A percentile compares a stretch with the other conserved stretches of the same genome.
phyloP scores from a whole-genome alignment of 208 protist genomes.

The Acanthamoeba culbertsoni region DNA sequence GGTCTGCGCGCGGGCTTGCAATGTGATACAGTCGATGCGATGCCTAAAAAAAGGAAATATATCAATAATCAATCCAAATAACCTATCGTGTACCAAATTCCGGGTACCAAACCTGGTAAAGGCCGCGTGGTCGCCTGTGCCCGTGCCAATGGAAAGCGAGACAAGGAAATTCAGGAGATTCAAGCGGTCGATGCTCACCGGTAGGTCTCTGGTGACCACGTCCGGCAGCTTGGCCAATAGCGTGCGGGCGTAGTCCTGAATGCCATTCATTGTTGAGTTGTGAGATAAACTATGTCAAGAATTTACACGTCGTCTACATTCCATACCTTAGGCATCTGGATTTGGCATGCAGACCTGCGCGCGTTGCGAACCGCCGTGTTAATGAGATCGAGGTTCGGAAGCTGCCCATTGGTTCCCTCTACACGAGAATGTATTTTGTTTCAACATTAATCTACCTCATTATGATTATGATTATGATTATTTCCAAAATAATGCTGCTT shows the following conservation, averaged over 20 bases:
- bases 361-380: slow-evolving; percentile 63
- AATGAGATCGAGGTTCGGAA: slow-evolving; percentile 76
- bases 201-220: not conserved
- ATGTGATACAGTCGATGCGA: not conserved
- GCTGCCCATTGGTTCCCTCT: slow-evolving; percentile 68
- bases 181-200: not conserved
- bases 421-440: not conserved
- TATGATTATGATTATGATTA: not conserved
- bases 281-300: no score
- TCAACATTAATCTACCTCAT: not conserved
- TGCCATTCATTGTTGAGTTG: not conserved
- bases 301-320: no score
- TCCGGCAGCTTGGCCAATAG: not conserved
- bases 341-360: not conserved
- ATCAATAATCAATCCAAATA: not conserved
- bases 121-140: slow-evolving; percentile 6
- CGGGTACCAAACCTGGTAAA: not conserved
- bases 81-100: not conserved
- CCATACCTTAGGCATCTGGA: not conserved
- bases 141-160: not conserved
- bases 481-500: no score
- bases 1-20: not conserved
- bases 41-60: not conserved
- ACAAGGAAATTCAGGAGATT: slow-evolving; percentile 15
- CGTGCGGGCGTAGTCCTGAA: not conserved